These are phyloP conservation scores for Penicillium arizonense DNA, from an alignment of 495 filamentous ascomycete species.

Conservation along the genomic window DNA sequence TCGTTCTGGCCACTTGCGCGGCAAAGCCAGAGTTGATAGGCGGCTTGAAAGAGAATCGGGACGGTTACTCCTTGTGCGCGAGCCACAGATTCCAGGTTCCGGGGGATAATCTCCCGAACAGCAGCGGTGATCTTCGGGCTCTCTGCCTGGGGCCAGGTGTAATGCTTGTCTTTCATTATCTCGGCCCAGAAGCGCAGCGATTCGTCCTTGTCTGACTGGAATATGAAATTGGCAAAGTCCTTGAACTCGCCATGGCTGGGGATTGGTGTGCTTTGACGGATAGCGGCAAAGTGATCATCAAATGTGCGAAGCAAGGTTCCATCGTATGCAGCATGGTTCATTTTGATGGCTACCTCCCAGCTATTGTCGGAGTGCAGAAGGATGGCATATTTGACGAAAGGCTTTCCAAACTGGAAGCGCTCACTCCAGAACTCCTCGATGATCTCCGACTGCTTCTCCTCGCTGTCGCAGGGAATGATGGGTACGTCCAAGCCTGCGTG, in stretches of 20 bases:
- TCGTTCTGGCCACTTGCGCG: constrained; percentile 2
- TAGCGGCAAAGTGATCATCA: constrained; percentile 18
- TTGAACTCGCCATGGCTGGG: constrained; percentile 10
- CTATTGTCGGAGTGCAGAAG: constrained; percentile 7
- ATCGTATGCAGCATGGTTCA: constrained; percentile 22
- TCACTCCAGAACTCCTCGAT: constrained; percentile 14
- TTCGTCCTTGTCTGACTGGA: background rate
- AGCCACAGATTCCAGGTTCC: constrained; percentile 5
- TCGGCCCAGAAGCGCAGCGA: constrained; percentile 13
- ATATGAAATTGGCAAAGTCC: constrained; percentile 15
- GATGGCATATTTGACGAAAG: constrained; percentile 16
- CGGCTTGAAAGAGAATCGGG: constrained; percentile 20
- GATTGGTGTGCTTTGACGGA: constrained; percentile 3
- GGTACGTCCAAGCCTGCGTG: background rate
- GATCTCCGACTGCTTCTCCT: background rate
- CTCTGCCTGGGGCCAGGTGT: constrained; percentile 2
- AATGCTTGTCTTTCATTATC: constrained; percentile 4
- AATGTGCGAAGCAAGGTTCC: constrained; percentile 22
- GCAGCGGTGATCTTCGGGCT: background rate
- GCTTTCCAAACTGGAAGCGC: constrained; percentile 14
- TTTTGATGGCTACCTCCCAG: constrained; percentile 15
- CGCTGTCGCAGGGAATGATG: constrained; percentile 5
- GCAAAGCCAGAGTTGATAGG: constrained; percentile 12
- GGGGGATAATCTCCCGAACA: background rate
- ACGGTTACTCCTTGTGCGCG: constrained; percentile 5